Evolutionary conservation across 805 yeast genomes (phyloP).

Genomic region (Schwanniomyces occidentalis): DNA sequence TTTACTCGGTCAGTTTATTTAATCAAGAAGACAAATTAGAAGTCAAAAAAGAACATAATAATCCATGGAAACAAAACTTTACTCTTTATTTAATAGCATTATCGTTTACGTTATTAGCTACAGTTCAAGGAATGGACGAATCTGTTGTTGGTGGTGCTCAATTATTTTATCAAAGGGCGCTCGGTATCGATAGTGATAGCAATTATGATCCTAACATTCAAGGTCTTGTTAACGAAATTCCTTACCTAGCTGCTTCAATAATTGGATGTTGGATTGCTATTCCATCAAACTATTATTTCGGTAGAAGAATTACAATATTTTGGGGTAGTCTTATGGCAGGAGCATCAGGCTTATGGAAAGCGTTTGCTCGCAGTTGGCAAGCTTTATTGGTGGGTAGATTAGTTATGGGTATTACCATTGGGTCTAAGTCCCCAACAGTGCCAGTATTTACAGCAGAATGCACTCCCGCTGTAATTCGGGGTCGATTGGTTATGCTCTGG

Average conservation of each 20-base stretch:
- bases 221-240: constrained; percentile 11
- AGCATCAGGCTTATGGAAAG: constrained; percentile 15
- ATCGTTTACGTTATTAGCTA: constrained; percentile 5
- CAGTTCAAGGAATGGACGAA: constrained; percentile 14
- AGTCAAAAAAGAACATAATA: not conserved
- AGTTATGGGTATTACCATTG: constrained; percentile 15
- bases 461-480: constrained; percentile 14
- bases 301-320: constrained; percentile 12
- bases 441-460: constrained; percentile 15
- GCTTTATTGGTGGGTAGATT: constrained; percentile 13
- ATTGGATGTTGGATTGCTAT: constrained; percentile 10
- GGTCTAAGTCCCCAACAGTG: constrained; percentile 13
- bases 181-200: constrained; percentile 1
- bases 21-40: constrained; percentile 1
- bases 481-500: constrained; percentile 12
- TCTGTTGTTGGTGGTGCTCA: constrained; percentile 19
- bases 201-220: constrained; percentile 10
- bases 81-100: constrained; percentile 3
- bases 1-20: not conserved
- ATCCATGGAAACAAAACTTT: constrained; percentile 5
- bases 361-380: constrained; percentile 9
- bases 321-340: constrained; percentile 10
- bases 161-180: constrained; percentile 8
- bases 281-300: constrained; percentile 9
- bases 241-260: constrained; percentile 10